Evolutionary conservation across 768 basidiomycete species (phyloP).

Genomic region (Postia placenta): DNA sequence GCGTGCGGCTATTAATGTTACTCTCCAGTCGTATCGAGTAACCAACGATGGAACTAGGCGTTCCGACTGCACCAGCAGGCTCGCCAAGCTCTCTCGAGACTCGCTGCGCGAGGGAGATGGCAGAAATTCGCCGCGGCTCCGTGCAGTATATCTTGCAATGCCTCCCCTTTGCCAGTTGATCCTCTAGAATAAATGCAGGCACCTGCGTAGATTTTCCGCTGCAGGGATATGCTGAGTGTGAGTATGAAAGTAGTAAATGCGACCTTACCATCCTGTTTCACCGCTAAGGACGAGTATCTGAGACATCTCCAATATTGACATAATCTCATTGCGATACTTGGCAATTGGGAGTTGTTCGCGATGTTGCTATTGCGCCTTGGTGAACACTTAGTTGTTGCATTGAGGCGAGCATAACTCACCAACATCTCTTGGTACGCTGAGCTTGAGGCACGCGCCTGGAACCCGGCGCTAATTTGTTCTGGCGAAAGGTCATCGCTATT

Average conservation of each 20-base stretch:
- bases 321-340: constrained; percentile 66
- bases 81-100: constrained; percentile 94
- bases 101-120: constrained; percentile 91
- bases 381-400: no score
- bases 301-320: constrained; percentile 58
- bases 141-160: constrained; percentile 92
- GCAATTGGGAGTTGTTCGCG: constrained; percentile 85
- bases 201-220: constrained; percentile 98
- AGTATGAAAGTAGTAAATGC: constrained; percentile 27
- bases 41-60: constrained; percentile 74
- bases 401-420: constrained; percentile 38
- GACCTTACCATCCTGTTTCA: constrained; percentile 63
- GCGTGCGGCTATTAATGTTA: constrained; percentile 72
- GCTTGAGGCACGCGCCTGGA: constrained; percentile 56
- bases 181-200: constrained; percentile 89
- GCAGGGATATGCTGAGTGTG: constrained; percentile 7
- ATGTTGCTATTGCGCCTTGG: constrained; percentile 41
- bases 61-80: constrained; percentile 69
- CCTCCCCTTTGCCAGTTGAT: constrained; percentile 72
- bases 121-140: constrained; percentile 92
- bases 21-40: constrained; percentile 94
- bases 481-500: constrained; percentile 19
- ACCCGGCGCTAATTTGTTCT: constrained; percentile 51
- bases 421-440: constrained; percentile 84
- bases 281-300: constrained; percentile 88